phyloP scores from a whole-genome alignment of 1,139 yeast genomes.

The Geotrichum histeridarum region DNA sequence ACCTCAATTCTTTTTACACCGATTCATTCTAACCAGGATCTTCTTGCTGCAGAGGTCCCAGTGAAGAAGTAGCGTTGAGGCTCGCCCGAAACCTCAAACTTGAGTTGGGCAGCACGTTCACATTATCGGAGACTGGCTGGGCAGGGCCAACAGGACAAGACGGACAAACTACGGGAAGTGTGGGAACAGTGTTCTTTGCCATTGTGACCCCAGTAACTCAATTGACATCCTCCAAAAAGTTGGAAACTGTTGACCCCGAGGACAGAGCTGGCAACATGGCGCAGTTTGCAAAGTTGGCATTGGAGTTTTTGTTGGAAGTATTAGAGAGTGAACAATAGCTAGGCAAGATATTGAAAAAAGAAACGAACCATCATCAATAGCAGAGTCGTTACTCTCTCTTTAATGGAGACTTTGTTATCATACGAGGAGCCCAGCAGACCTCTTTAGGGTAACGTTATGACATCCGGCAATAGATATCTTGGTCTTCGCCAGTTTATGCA shows the following conservation, averaged over 20 bases:
- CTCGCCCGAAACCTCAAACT: conserved; percentile 73
- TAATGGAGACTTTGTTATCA: too few relatives aligned
- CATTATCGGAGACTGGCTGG: conserved; percentile 79
- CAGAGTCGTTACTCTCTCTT: too few relatives aligned
- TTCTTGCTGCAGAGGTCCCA: conserved; percentile 51
- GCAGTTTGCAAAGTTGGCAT: conserved; percentile 62
- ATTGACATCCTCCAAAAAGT: conserved; percentile 42
- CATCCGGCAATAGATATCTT: too few relatives aligned
- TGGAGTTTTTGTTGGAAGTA: conserved; percentile 52
- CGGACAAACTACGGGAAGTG: conserved; percentile 27
- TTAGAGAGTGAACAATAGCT: conserved; percentile 10
- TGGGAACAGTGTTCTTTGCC: conserved; percentile 70
- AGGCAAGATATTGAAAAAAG: too few relatives aligned
- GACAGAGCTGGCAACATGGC: conserved; percentile 68
- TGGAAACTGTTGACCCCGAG: conserved; percentile 14
- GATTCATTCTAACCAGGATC: neutral
- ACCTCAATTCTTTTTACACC: neutral
- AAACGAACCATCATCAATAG: too few relatives aligned
- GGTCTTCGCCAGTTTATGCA: too few relatives aligned
- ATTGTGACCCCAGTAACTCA: conserved; percentile 64
- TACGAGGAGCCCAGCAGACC: too few relatives aligned
- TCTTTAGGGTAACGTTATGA: too few relatives aligned
- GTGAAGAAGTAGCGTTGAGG: conserved; percentile 67
- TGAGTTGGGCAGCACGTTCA: conserved; percentile 78
- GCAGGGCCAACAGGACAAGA: conserved; percentile 61